Percentiles rank a stretch among this genome's conserved stretches.
These are phyloP conservation scores for Crithidia acanthocephali DNA, from an alignment of 208 protist species.

Conservation along the genomic window DNA sequence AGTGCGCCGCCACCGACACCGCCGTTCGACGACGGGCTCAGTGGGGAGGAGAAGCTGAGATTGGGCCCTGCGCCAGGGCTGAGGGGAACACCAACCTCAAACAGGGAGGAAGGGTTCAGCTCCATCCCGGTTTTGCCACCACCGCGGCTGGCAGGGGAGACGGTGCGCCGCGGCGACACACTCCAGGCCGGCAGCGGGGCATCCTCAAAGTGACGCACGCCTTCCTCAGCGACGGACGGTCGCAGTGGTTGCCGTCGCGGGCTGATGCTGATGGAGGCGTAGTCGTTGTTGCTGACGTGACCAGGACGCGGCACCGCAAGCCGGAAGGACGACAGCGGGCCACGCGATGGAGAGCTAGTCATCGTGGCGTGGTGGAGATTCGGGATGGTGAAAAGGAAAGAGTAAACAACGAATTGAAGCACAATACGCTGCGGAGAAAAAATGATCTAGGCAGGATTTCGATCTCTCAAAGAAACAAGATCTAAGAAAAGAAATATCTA, in stretches of 20 bases:
- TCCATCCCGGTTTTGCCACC: not conserved
- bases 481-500: no score
- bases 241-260: constrained; percentile 12
- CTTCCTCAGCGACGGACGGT: constrained; percentile 15
- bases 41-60: constrained; percentile 12
- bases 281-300: not conserved
- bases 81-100: not conserved
- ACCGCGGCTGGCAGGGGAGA: constrained; percentile 16
- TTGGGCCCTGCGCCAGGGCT: not conserved
- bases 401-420: no score
- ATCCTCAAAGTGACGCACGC: constrained; percentile 14
- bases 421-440: no score
- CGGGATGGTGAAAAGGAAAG: no score
- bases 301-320: not conserved
- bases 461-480: no score
- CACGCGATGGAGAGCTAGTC: not conserved
- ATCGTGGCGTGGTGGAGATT: not conserved
- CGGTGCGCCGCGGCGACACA: constrained; percentile 13
- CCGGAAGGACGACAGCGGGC: not conserved
- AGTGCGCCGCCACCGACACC: not conserved
- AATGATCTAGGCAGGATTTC: no score
- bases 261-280: not conserved
- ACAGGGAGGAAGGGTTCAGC: not conserved
- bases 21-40: constrained; percentile 7
- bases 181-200: constrained; percentile 7